Evolutionary conservation across 495 filamentous ascomycete genomes (phyloP).

Genomic region (Neurospora discreta): DNA sequence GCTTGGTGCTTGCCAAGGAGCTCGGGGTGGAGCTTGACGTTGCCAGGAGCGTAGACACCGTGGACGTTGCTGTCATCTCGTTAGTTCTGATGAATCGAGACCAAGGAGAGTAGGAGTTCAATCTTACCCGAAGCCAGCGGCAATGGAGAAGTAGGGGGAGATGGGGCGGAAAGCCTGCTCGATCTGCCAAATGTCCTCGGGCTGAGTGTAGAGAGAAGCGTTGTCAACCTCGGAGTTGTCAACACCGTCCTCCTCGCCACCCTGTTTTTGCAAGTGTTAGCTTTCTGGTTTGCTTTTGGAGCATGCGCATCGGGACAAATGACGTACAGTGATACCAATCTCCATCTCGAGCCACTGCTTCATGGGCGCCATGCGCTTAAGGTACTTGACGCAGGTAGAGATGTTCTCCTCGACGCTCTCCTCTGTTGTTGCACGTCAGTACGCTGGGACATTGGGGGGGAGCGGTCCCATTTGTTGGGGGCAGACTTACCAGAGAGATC

Average conservation of each 20-base stretch:
- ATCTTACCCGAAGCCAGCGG: conserved; percentile 63
- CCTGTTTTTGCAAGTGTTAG: conserved; percentile 85
- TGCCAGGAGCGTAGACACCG: conserved; percentile 98
- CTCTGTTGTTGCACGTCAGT: conserved; percentile 41
- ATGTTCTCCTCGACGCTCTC: conserved; percentile 87
- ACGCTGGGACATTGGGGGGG: background rate
- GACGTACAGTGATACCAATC: conserved; percentile 20
- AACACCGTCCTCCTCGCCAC: conserved; percentile 91
- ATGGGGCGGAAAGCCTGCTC: conserved; percentile 66
- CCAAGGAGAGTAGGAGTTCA: too few relatives aligned
- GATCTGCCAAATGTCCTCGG: conserved; percentile 85
- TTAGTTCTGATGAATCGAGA: background rate
- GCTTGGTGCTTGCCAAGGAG: conserved; percentile 89
- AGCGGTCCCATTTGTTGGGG: background rate
- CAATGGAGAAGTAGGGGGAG: conserved; percentile 92
- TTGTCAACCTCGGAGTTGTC: conserved; percentile 85
- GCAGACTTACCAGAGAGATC: conserved; percentile 44
- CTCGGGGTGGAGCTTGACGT: conserved; percentile 90
- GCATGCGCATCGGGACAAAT: background rate
- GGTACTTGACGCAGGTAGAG: conserved; percentile 75
- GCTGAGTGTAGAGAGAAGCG: conserved; percentile 93
- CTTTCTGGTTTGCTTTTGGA: conserved; percentile 15
- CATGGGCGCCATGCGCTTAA: conserved; percentile 84
- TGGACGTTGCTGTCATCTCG: conserved; percentile 69
- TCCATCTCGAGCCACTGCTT: conserved; percentile 99